A percentile compares a stretch with the other conserved stretches of the same genome.
These are phyloP conservation scores for Termitomyces sp. DNA, from an alignment of 768 basidiomycete species.

Conservation along the genomic window DNA sequence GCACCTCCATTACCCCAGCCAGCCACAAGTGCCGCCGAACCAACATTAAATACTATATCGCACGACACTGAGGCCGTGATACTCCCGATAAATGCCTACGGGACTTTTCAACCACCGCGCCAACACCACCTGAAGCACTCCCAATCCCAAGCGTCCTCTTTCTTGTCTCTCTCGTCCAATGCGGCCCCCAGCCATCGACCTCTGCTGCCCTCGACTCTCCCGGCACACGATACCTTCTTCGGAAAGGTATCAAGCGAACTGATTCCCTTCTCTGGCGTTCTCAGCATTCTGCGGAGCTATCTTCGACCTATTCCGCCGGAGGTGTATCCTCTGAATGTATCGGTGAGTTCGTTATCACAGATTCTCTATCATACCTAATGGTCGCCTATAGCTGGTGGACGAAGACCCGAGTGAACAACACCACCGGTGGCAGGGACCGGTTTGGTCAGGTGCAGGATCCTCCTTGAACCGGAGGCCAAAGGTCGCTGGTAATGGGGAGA, in stretches of 20 bases:
- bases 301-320: constrained; percentile 15
- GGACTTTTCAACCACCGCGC: constrained; percentile 36
- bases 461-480: constrained; percentile 29
- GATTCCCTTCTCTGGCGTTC: constrained; percentile 35
- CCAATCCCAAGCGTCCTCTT: constrained; percentile 11
- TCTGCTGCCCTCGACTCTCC: constrained; percentile 36
- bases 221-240: constrained; percentile 19
- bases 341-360: constrained; percentile 1
- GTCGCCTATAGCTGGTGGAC: too few species aligned
- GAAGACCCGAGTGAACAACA: constrained; percentile 7
- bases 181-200: constrained; percentile 28
- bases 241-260: constrained; percentile 32
- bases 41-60: neutral
- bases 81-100: constrained; percentile 48
- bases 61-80: constrained; percentile 29
- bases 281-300: constrained; percentile 21
- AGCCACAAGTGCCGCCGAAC: neutral
- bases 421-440: constrained; percentile 33
- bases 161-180: constrained; percentile 17
- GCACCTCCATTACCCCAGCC: constrained; percentile 13
- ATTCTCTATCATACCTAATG: neutral
- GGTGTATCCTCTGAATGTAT: constrained; percentile 12
- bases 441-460: constrained; percentile 22
- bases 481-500: constrained; percentile 44
- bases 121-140: constrained; percentile 12